Percentiles rank a stretch among this genome's conserved stretches.
Conservation (phyloP, 768 basidiomycete species). For the Agrocybe pediades region DNA sequence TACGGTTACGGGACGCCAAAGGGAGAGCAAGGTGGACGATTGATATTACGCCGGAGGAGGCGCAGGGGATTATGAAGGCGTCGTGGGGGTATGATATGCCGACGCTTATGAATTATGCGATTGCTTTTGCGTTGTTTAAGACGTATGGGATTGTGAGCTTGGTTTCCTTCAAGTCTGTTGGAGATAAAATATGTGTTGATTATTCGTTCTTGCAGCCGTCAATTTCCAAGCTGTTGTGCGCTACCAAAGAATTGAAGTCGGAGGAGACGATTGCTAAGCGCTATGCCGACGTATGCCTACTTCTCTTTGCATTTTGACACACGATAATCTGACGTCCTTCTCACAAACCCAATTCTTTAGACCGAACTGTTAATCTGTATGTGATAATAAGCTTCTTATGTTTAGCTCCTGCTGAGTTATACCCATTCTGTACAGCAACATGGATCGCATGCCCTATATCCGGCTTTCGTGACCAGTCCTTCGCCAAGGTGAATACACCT, state of each 20-base stretch:
- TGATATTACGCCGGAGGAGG: constrained; percentile 43
- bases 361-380: constrained; percentile 46
- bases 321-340: no score
- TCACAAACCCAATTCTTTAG: no score
- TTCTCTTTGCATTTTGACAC: no score
- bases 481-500: constrained; percentile 9
- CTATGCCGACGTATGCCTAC: constrained; percentile 52
- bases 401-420: neutral
- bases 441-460: constrained; percentile 37
- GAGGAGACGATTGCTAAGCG: constrained; percentile 39
- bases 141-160: constrained; percentile 35
- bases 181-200: neutral
- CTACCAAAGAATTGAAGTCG: constrained; percentile 41
- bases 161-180: neutral
- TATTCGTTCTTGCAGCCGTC: constrained; percentile 34
- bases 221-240: constrained; percentile 42
- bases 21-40: constrained; percentile 12
- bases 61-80: constrained; percentile 40
- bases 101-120: constrained; percentile 35
- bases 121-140: constrained; percentile 55
- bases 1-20: constrained; percentile 7
- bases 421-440: constrained; percentile 26
- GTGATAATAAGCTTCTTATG: constrained; percentile 7
- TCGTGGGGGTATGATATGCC: constrained; percentile 48
- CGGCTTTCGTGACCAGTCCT: constrained; percentile 21